Conservation (phyloP, 2,329 filamentous ascomycete species). For the Fusarium xyrophilum region DNA sequence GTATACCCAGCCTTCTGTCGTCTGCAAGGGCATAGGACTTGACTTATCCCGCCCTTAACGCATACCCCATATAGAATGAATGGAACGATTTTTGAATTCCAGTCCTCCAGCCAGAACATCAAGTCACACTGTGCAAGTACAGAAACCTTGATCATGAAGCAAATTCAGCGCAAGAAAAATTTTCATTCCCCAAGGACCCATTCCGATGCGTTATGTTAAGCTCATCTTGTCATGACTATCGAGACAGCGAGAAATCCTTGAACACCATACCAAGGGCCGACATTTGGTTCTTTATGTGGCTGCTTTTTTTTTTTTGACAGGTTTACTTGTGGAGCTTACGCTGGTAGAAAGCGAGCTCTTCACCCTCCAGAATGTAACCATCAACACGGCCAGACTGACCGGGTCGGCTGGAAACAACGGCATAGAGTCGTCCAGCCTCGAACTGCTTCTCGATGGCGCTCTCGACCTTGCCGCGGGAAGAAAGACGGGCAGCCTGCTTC, state of each 20-base stretch:
- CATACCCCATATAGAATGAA: conserved; percentile 6
- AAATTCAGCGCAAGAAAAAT: conserved; percentile 46
- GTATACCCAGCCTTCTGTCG: conserved; percentile 4
- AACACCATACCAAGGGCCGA: conserved; percentile 48
- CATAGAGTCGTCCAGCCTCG: conserved; percentile 97
- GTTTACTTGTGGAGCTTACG: conserved; percentile 97
- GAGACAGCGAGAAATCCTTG: conserved; percentile 48
- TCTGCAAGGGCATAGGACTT: conserved; percentile 5
- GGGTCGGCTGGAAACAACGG: conserved; percentile 89
- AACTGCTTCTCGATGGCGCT: conserved; percentile 94
- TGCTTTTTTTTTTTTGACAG: conserved; percentile 32
- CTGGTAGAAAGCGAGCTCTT: conserved; percentile 99
- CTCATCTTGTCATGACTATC: conserved; percentile 48
- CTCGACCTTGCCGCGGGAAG: conserved; percentile 91
- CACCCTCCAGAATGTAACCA: conserved; percentile 98
- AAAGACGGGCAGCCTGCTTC: conserved; percentile 91
- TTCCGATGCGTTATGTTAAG: conserved; percentile 49
- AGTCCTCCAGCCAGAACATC: background rate
- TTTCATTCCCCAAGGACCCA: conserved; percentile 50
- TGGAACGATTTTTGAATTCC: background rate
- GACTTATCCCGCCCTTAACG: background rate
- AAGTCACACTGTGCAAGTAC: conserved; percentile 29
- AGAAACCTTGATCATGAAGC: conserved; percentile 42
- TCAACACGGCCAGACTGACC: conserved; percentile 97
- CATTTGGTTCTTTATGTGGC: conserved; percentile 32